Evolutionary conservation across 805 yeast species (phyloP), one percentile per base, ranked within the genome.

Genomic region (Wickerhamomyces sydowiorum): DNA sequence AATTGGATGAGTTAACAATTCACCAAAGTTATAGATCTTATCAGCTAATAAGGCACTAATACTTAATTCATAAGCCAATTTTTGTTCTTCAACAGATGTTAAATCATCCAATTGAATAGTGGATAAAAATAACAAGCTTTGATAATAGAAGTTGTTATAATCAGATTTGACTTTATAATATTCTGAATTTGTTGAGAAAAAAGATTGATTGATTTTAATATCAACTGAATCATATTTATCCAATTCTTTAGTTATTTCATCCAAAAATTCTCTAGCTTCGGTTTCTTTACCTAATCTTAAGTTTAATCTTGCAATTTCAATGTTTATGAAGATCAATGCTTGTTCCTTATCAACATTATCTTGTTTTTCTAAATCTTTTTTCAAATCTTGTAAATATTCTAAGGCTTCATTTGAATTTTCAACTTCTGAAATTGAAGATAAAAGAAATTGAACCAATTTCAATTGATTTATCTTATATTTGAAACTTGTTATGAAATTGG

Each of bases 11-110:
- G 89, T 79, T 46, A 93, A 74, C 48, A 93, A 75, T 66, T 93
- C 99, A 39, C 98, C 98, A 64, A 93, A 93, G 67, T 91, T 93
- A 70, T 88, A 93, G 53, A 91, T 86, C 56, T 78, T 81, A 58
- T 89, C 96, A 38, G 97, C 98, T 53, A 91, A 72, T 45, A 93
- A 68, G 0, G 97, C 98, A 25, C 96, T 81, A 36, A 88, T 72
- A 45, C 91, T 75, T 51, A 91, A 75, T 51, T 91, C 95, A 54
- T 80, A 79, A 2, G 87, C 86, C 39, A 81, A 62, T 42, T 67
- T 68, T 51, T 72, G 73, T 51, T 66, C 70, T 38, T 68, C 72
- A 28, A 57, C 50, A 12, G 45, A 32, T 10, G 69, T 50, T 43
- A 79, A 60, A 33, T 61, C 64, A 23, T 62, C 67, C 19, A 73